These are phyloP conservation scores for Erythrophleum fordii DNA, from an alignment of 306 rosid species.

Conservation along the genomic window DNA sequence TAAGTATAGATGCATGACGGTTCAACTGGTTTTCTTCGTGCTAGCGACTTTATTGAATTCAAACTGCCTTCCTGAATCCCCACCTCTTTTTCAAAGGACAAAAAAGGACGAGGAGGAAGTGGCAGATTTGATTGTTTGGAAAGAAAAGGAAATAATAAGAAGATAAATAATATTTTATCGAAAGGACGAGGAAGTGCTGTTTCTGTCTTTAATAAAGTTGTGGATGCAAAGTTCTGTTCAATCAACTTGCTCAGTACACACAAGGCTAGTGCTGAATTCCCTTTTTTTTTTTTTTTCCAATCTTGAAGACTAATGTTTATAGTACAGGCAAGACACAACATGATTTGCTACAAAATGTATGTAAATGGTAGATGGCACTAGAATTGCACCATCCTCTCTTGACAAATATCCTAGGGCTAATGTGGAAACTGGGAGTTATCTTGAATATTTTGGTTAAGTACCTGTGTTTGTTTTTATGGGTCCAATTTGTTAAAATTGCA, in stretches of 20 bases:
- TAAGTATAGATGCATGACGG: too few species aligned
- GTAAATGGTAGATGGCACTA: background rate
- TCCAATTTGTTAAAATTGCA: conserved; percentile 20
- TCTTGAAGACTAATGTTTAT: conserved; percentile 19
- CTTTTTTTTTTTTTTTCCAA: background rate
- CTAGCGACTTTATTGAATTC: too few species aligned
- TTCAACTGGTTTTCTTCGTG: too few species aligned
- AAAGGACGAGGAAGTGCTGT: conserved; percentile 39
- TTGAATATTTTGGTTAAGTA: conserved; percentile 12
- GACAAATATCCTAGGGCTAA: conserved; percentile 36
- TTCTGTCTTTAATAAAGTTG: conserved; percentile 40
- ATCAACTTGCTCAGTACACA: conserved; percentile 34
- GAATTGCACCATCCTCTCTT: conserved; percentile 6
- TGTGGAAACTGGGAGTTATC: conserved; percentile 30
- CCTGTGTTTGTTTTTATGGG: background rate
- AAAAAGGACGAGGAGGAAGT: background rate
- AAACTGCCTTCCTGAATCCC: too few species aligned
- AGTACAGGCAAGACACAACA: conserved; percentile 32
- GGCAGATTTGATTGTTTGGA: conserved; percentile 3
- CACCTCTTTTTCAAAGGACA: too few species aligned
- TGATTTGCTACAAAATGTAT: conserved; percentile 17
- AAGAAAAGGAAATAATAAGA: background rate
- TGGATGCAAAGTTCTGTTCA: conserved; percentile 45
- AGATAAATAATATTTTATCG: conserved; percentile 21
- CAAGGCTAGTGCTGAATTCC: conserved; percentile 5